Evolutionary conservation across 345 rosid species (phyloP), one percentile per base, ranked within the genome.

Genomic region (Triadica sebifera): DNA sequence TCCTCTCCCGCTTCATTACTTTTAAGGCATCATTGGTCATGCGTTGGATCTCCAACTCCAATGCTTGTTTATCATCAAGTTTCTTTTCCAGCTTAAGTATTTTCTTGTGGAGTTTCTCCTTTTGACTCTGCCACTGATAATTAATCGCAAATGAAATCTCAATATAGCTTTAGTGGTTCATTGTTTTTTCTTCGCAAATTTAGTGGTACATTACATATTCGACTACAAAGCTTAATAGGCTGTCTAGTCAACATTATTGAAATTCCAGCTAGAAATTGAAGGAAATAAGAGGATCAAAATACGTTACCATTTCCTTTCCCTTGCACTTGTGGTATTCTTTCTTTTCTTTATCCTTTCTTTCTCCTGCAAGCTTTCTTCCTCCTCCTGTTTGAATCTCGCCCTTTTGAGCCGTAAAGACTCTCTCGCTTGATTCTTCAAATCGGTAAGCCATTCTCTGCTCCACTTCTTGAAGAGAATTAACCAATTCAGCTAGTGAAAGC

Each of bases 21-120:
- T 86, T 79, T 73, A 84, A 67, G 17, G 80, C 81, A 5, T 93
- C 92, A 73, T 82, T 29, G 34, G 34, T 90, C 86, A 89, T 55
- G 1, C 86, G 83, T 89, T 91, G 86, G 62, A 89, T 88, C 86
- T 89, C 95, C 82, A 90, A 80, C 78, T 91, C 93, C 73, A 89
- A 34, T 8, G 88, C 87, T 84, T 88, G 98, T 67, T 75, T 87
- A 16, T 77, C 86, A 78, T 89, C 88, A 5, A 93, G 81, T 52
- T 81, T 63, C 63, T 78, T 76, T 70, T 91, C 87, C 47, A 90
- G 80, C 61, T 85, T 83, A 74, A 79, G 59, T 29, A 91, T 87
- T 79, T 86, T 63, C 75, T 62, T 71, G 67, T 77, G 93, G 7
- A 88, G 80, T 70, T 83, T 73, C 81, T 88, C 93, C 62, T 84